Evolutionary conservation across 306 rosid species (phyloP), one percentile per base, ranked within the genome.

Genomic region (Benincasa hispida): DNA sequence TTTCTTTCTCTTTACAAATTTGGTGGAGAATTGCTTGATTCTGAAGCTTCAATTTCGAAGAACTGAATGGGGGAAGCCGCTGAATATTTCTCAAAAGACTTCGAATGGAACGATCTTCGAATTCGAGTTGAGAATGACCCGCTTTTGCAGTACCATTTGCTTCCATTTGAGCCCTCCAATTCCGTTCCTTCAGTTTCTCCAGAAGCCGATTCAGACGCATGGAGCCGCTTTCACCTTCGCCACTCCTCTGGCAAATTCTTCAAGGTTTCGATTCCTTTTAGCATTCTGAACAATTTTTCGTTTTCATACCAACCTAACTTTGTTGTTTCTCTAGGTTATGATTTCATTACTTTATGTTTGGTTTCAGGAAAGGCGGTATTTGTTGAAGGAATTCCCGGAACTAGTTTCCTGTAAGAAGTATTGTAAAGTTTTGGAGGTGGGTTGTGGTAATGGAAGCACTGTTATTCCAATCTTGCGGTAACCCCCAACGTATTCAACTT

Each of bases 381-480:
- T 94, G 81, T 81, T 90, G 30, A 89, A 90, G 85, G 98, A 94
- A 80, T 94, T 91, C 76, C 95, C 97, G 5, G 91, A 89, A 63
- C 65, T 94, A 15, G 85, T 87, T 77, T 79, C 88, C 5, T 83
- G 85, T 69, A 78, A 82, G 66, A 81, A 87, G 50, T 70, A 79
- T 59, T 80, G 83, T 10, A 88, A 82, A 81, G 88, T 90, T 74
- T 81, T 94, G 81, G 98, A 91, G 87, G 89, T 88, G 53, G 98
- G 98, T 37, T 94, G 97, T 41, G 98, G 98, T 83, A 94, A 88
- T 76, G 97, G 93, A 66, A 94, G 98, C 80, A 91, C 97, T 15
- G 82, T 78, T 78, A 89, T 94, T 83, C 93, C 98, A 62, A 87
- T 94, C 47, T 86, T 93, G 54, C 82, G 97, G 98, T 92, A 82